Percentiles rank a stretch among this genome's conserved stretches.
Evolutionary conservation across 2,329 filamentous ascomycete genomes (phyloP).

Genomic region (Dothiorella sarmentorum): DNA sequence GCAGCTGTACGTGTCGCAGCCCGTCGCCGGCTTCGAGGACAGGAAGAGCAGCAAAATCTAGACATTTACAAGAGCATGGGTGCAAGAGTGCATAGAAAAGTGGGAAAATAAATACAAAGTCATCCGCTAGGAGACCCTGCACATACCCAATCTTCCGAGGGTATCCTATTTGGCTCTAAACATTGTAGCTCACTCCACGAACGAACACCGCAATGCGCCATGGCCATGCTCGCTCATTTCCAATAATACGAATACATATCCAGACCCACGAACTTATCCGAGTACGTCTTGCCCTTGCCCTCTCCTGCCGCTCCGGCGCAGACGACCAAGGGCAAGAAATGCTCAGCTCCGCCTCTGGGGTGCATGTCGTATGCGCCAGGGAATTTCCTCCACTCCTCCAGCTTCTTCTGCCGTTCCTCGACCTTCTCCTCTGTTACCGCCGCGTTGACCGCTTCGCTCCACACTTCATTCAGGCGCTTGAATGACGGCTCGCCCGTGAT

Average conservation of each 20-base stretch:
- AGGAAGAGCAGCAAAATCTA: background rate
- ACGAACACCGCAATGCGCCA: background rate
- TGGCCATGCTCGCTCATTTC: conserved; percentile 27
- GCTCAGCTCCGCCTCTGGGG: conserved; percentile 53
- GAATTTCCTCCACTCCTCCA: conserved; percentile 49
- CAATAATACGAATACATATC: conserved; percentile 58
- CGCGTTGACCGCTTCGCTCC: conserved; percentile 48
- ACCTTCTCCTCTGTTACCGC: conserved; percentile 37
- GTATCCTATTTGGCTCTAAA: background rate
- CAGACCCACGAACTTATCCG: conserved; percentile 49
- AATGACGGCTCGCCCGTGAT: conserved; percentile 28
- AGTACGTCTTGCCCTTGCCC: conserved; percentile 44
- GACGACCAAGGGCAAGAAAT: conserved; percentile 59
- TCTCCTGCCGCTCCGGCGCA: conserved; percentile 50
- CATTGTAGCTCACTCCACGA: background rate
- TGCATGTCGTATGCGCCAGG: conserved; percentile 53
- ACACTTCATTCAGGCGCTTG: conserved; percentile 35
- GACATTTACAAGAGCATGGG: too few relatives aligned
- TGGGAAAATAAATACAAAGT: background rate
- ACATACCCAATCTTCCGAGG: background rate
- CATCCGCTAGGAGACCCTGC: background rate
- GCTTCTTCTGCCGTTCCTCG: conserved; percentile 38
- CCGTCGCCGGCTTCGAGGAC: background rate
- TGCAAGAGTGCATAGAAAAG: background rate
- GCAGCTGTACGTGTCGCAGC: background rate